Percentiles rank a stretch among this genome's conserved stretches.
Conservation (phyloP, 2,329 filamentous ascomycete species). For the Eutypa lata region DNA sequence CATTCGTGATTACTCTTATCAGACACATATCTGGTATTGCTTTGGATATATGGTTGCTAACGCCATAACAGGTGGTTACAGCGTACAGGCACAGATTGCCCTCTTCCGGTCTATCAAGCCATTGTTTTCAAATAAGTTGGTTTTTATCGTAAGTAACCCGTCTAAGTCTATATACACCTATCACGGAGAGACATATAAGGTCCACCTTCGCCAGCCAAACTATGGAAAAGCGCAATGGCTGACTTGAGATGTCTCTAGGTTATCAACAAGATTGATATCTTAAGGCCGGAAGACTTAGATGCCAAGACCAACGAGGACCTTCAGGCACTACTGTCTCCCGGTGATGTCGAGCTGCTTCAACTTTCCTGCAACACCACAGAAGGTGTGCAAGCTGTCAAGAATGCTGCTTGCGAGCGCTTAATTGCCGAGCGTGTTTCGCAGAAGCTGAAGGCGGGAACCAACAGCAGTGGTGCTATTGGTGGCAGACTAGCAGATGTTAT, state of each 20-base stretch:
- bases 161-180: neutral
- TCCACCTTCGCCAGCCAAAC: neutral
- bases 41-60: neutral
- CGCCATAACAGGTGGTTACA: constrained; percentile 60
- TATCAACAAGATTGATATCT: constrained; percentile 97
- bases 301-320: constrained; percentile 74
- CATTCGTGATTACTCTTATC: too few species aligned
- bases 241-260: constrained; percentile 33
- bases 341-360: constrained; percentile 89
- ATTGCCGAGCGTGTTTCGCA: constrained; percentile 91
- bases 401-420: constrained; percentile 87
- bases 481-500: constrained; percentile 87
- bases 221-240: too few species aligned
- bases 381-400: constrained; percentile 91
- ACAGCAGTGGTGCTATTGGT: constrained; percentile 69
- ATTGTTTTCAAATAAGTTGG: constrained; percentile 93
- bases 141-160: constrained; percentile 63
- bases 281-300: constrained; percentile 82
- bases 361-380: constrained; percentile 94
- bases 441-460: constrained; percentile 91
- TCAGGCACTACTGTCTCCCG: constrained; percentile 75
- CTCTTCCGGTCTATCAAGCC: constrained; percentile 97
- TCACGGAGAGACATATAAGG: too few species aligned
- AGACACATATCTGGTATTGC: too few species aligned
- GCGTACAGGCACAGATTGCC: constrained; percentile 86